phyloP scores from a whole-genome alignment of 371 early-diverging fungal genomes.

The Mucor lusitanicus region DNA sequence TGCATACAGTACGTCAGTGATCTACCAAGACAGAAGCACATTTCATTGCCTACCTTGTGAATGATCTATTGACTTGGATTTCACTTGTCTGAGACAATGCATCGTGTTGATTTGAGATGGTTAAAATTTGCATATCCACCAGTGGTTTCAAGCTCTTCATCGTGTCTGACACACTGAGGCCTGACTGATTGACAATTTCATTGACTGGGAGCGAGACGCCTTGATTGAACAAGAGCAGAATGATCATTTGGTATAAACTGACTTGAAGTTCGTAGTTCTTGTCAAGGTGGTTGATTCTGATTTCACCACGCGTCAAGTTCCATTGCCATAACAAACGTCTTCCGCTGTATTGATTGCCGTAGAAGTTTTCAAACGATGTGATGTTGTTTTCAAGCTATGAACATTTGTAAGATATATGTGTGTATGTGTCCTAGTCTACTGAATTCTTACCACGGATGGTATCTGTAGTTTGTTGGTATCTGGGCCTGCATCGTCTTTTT shows the following conservation, averaged over 20 bases:
- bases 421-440: not conserved
- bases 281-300: conserved; percentile 66
- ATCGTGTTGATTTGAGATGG: conserved; percentile 17
- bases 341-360: conserved; percentile 75
- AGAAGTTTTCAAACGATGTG: conserved; percentile 75
- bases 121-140: conserved; percentile 54
- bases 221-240: conserved; percentile 75
- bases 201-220: conserved; percentile 35
- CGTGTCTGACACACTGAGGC: conserved; percentile 56
- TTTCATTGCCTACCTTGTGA: conserved; percentile 51
- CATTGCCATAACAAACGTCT: conserved; percentile 86
- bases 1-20: conserved; percentile 24
- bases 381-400: conserved; percentile 69
- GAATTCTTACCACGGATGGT: conserved; percentile 61
- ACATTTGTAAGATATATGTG: not conserved
- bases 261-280: conserved; percentile 83
- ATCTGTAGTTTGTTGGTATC: conserved; percentile 54
- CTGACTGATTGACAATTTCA: conserved; percentile 58
- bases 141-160: conserved; percentile 63
- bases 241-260: conserved; percentile 75
- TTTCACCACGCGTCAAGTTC: conserved; percentile 82
- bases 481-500: conserved; percentile 52
- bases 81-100: conserved; percentile 32
- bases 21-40: too few species aligned
- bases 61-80: conserved; percentile 47